Base-by-base conservation (phyloP, 148 eudicot genomes). In the Camellia granthamiana region DNA sequence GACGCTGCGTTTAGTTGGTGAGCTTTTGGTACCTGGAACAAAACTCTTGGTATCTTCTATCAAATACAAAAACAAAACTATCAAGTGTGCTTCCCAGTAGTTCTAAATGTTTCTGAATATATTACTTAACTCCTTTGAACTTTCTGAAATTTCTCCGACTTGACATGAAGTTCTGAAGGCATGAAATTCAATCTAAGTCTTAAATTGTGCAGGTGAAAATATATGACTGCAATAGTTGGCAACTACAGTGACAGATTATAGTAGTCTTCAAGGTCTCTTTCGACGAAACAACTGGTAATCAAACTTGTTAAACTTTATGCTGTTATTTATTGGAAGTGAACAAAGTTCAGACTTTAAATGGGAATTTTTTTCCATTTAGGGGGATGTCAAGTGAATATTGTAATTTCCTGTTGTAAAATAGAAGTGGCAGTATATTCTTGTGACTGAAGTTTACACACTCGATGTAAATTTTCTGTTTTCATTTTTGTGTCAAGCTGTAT, bases 1-100 rank as follows among this genome's bases (percentile, higher is more conserved):
- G 60, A 77, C 49, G 62, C 61, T 77, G 46, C 4, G 9, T 59
- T 46, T 58, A 73, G 80, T 77, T 66, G 58, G 80, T 78, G 74
- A 78, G 41, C 43, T 78, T 55, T 41, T 55, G 42, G 0, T 68
- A 55, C 13, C 5, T 18, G 19, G 6, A 66, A 51, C 47, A 58
- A 11, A 15, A 30, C 18, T 49, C 5, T 47, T 38, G 42, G 42
- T 62, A 13, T 46, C 42, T 46, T 30, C 59, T 74, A 23, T 74
- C 63, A 59, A 8, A 18, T 14, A 74, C 47, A 14, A 54, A 30
- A 30, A 54, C 60, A 21, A 41, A 13, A 13, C 43, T 14, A 23
- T 55, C 15, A 21, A 63, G 1, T 63, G 7, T 2, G 4, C 0
- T 60, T 19, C 6, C 3, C 67, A 63, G 67, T 63, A 63, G 21